These are phyloP conservation scores for Globisporangium heterothallicum DNA, from an alignment of 352 stramenopile species.

Conservation along the genomic window DNA sequence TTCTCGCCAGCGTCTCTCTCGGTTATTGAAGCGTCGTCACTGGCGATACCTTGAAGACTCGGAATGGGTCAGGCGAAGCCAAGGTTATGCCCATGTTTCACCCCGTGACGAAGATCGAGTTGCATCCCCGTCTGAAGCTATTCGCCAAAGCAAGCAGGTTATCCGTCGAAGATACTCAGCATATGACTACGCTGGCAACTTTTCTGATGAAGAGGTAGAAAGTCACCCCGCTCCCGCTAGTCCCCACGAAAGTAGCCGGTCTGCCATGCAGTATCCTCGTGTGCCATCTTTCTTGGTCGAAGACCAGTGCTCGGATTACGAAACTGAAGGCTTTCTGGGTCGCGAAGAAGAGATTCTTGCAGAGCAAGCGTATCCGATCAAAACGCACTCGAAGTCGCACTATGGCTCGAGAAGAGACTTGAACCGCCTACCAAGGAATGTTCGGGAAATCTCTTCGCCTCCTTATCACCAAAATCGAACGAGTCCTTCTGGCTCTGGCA, in stretches of 20 bases:
- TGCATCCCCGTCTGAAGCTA: neutral
- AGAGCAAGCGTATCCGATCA: conserved; percentile 5
- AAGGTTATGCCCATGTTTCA: conserved; percentile 1
- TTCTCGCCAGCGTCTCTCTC: conserved; percentile 1
- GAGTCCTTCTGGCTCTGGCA: neutral
- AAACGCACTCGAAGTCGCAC: neutral
- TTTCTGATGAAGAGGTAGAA: neutral
- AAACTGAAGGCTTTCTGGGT: conserved; percentile 8
- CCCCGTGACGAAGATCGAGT: neutral
- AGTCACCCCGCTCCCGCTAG: too few relatives aligned
- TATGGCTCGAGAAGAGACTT: conserved; percentile 3
- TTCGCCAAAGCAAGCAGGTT: neutral
- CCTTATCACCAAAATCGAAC: conserved; percentile 4
- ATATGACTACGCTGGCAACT: neutral
- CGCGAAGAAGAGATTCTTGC: conserved; percentile 11
- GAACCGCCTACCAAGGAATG: neutral
- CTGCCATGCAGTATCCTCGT: neutral
- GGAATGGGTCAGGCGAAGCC: conserved; percentile 7
- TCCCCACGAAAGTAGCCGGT: neutral
- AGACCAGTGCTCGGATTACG: conserved; percentile 4
- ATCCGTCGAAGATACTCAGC: conserved; percentile 6
- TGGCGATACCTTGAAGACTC: conserved; percentile 10
- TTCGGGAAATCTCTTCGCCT: conserved; percentile 4
- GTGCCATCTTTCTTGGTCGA: neutral
- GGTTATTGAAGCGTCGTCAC: neutral